A percentile compares a stretch with the other conserved stretches of the same genome.
Conservation (phyloP, 352 stramenopile species). For the Phytophthora aleatoria region DNA sequence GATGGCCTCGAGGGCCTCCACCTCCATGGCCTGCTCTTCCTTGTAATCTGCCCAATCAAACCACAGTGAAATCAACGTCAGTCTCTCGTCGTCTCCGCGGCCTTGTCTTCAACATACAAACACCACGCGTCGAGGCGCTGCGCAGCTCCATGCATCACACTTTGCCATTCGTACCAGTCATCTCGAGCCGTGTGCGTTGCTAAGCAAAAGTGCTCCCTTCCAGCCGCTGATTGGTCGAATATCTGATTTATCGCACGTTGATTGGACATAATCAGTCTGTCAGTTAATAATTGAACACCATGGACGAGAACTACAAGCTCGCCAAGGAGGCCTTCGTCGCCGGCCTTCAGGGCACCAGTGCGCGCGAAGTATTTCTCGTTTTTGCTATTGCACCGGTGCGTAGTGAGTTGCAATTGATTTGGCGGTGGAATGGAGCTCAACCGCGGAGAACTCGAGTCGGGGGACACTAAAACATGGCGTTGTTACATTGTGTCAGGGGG, state of each 20-base stretch:
- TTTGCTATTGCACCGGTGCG: constrained; percentile 79
- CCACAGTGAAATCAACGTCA: constrained; percentile 1
- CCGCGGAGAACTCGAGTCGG: constrained; percentile 7
- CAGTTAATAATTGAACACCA: constrained; percentile 9
- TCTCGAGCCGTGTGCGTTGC: constrained; percentile 35
- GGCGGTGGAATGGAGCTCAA: constrained; percentile 13
- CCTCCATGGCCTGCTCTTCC: constrained; percentile 89
- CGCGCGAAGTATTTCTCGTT: constrained; percentile 72
- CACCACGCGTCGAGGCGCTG: not conserved
- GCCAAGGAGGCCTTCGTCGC: constrained; percentile 85
- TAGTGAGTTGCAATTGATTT: constrained; percentile 1
- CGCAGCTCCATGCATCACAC: constrained; percentile 1
- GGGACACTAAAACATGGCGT: constrained; percentile 25
- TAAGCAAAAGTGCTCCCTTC: constrained; percentile 8
- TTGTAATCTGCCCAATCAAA: constrained; percentile 70
- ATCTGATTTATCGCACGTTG: not conserved
- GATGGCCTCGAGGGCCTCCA: constrained; percentile 89
- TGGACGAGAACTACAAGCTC: constrained; percentile 84
- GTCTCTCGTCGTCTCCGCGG: not conserved
- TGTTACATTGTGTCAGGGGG: constrained; percentile 51
- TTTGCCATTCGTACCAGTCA: constrained; percentile 66
- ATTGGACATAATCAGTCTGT: constrained; percentile 33
- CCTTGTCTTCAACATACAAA: not conserved
- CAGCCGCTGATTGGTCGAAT: constrained; percentile 43
- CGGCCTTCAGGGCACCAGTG: constrained; percentile 69